Percentiles rank a stretch among this genome's conserved stretches.
phyloP scores from a whole-genome alignment of 2,329 filamentous ascomycete species.

The Chrysoporthe cubensis region DNA sequence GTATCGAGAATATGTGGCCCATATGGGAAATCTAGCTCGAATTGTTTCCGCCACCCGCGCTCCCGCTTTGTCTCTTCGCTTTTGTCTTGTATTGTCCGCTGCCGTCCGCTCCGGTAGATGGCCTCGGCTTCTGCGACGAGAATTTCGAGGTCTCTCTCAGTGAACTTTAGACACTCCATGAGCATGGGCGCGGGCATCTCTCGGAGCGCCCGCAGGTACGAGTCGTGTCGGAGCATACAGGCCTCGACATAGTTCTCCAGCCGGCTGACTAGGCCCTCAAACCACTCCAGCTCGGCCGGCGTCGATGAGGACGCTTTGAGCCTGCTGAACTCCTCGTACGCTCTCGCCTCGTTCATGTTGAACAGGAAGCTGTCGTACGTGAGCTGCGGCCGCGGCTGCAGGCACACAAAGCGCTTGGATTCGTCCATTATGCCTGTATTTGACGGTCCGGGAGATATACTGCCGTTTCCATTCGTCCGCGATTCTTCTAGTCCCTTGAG shows the following conservation, averaged over 20 bases:
- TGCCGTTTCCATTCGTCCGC: neutral
- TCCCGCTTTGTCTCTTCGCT: neutral
- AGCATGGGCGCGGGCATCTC: neutral
- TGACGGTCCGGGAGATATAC: neutral
- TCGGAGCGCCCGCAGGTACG: neutral
- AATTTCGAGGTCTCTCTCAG: neutral
- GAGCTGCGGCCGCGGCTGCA: neutral
- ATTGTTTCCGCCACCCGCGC: neutral
- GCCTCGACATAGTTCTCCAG: constrained; percentile 4
- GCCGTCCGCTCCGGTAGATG: neutral
- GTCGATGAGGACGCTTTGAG: neutral
- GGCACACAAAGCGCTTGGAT: neutral
- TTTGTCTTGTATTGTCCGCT: neutral
- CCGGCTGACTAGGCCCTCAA: neutral
- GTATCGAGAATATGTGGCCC: neutral
- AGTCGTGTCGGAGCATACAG: neutral
- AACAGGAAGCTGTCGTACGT: constrained; percentile 8
- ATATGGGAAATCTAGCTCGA: neutral
- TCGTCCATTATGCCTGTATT: neutral
- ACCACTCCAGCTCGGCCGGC: neutral
- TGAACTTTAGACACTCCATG: neutral
- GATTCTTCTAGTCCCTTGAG: neutral
- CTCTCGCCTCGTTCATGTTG: neutral
- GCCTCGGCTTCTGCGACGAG: neutral
- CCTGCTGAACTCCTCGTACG: neutral